phyloP scores from a whole-genome alignment of 768 basidiomycete genomes.

The Amanita jacksonii region DNA sequence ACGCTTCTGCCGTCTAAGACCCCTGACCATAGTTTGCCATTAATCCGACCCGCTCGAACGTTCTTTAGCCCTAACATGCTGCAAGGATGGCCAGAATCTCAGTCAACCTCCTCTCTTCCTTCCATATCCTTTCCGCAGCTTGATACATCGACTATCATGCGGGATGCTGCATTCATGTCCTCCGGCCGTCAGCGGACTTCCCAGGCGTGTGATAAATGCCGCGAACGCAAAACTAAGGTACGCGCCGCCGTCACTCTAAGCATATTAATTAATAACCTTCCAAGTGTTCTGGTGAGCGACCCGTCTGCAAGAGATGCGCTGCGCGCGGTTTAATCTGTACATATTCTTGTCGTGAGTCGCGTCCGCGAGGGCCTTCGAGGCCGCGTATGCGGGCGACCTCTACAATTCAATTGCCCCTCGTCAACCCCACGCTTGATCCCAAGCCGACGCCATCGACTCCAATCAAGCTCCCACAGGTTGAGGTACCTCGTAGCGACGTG shows the following conservation, averaged over 20 bases:
- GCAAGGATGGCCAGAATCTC: slow-evolving; percentile 8
- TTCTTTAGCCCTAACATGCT: slow-evolving; percentile 4
- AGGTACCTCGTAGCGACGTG: neutral
- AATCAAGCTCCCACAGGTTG: neutral
- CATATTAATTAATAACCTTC: neutral
- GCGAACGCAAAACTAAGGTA: slow-evolving; percentile 51
- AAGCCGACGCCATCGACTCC: neutral
- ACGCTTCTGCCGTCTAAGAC: slow-evolving; percentile 5
- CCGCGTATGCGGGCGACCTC: slow-evolving; percentile 16
- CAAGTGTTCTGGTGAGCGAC: slow-evolving; percentile 51
- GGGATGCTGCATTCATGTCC: slow-evolving; percentile 9
- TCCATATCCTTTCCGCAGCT: slow-evolving; percentile 2
- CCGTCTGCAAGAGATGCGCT: slow-evolving; percentile 41
- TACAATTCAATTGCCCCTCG: slow-evolving; percentile 1
- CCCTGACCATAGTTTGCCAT: slow-evolving; percentile 1
- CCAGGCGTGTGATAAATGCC: slow-evolving; percentile 49
- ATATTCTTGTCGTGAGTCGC: slow-evolving; percentile 33
- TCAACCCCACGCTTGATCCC: neutral
- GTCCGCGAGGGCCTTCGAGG: slow-evolving; percentile 23
- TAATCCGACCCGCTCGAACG: neutral
- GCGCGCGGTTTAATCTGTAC: slow-evolving; percentile 41
- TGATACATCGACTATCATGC: neutral
- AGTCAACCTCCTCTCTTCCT: neutral
- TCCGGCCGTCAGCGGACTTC: slow-evolving; percentile 33
- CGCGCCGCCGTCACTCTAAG: slow-evolving; percentile 6